Evolutionary conservation across 1,139 yeast genomes (phyloP).

Genomic region (Lodderomyces oxycetoniae): DNA sequence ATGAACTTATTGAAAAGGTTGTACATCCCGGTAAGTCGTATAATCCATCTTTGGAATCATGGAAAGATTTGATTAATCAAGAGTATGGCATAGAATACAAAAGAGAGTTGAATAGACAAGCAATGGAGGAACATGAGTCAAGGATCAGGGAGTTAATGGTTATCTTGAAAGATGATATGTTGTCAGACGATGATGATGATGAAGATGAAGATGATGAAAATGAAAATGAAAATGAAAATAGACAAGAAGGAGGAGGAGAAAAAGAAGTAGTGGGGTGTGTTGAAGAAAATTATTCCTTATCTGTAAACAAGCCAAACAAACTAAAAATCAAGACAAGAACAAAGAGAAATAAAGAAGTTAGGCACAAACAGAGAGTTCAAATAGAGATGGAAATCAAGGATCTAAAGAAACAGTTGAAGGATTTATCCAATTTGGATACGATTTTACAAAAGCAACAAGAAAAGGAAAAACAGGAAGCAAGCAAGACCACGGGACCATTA

Average conservation of each 20-base stretch:
- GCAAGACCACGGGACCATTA: conserved; percentile 8
- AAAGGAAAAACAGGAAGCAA: conserved; percentile 17
- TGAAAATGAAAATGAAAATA: conserved; percentile 26
- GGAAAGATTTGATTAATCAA: conserved; percentile 66
- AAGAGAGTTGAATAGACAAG: conserved; percentile 59
- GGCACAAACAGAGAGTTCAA: conserved; percentile 56
- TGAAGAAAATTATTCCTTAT: conserved; percentile 39
- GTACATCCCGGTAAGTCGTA: conserved; percentile 85
- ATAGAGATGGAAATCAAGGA: conserved; percentile 56
- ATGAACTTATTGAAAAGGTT: conserved; percentile 18
- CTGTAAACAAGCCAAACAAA: conserved; percentile 67
- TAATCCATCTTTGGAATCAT: conserved; percentile 80
- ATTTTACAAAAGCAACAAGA: conserved; percentile 38
- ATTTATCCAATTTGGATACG: conserved; percentile 54
- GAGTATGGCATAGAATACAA: conserved; percentile 66
- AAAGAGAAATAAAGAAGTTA: conserved; percentile 67
- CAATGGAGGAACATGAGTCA: conserved; percentile 56
- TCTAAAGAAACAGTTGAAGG: conserved; percentile 51
- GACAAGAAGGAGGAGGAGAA: conserved; percentile 13
- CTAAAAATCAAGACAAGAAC: conserved; percentile 71
- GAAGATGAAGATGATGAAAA: conserved; percentile 52
- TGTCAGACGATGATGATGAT: conserved; percentile 32
- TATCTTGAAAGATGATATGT: conserved; percentile 17
- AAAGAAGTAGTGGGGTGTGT: conserved; percentile 20
- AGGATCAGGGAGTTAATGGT: conserved; percentile 55